These are phyloP conservation scores for Hypseocharis bilobata DNA, from an alignment of 441 rosid genomes.

Conservation along the genomic window DNA sequence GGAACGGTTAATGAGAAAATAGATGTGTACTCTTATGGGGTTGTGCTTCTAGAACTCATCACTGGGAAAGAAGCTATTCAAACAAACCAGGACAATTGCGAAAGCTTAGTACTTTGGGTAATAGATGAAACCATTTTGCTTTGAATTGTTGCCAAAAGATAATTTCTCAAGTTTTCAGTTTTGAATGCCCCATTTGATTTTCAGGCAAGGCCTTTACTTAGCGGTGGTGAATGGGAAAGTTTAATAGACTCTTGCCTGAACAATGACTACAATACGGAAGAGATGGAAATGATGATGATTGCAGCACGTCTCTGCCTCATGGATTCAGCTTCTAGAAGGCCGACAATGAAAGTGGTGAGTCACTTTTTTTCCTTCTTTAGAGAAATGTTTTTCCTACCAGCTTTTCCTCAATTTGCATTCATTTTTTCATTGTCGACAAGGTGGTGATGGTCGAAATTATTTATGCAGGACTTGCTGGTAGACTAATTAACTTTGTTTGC, in stretches of 20 bases:
- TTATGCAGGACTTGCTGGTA: no score
- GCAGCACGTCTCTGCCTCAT: constrained; percentile 33
- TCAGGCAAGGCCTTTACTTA: constrained; percentile 33
- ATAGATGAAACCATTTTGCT: background rate
- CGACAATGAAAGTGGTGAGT: constrained; percentile 31
- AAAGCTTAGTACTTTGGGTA: constrained; percentile 42
- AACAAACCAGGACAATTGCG: constrained; percentile 20
- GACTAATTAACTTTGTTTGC: no score
- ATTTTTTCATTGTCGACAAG: no score
- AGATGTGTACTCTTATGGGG: constrained; percentile 40
- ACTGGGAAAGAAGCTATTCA: constrained; percentile 38
- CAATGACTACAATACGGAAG: constrained; percentile 28
- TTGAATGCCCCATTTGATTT: background rate
- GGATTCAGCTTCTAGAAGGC: constrained; percentile 33
- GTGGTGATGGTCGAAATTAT: no score
- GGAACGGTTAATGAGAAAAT: constrained; percentile 38
- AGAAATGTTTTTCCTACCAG: no score
- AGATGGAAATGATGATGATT: constrained; percentile 32
- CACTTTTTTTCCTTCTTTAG: background rate
- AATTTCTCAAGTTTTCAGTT: background rate
- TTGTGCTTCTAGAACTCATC: constrained; percentile 40
- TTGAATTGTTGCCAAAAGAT: background rate
- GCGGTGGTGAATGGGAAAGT: constrained; percentile 22
- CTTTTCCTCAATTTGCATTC: no score
- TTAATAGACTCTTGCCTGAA: constrained; percentile 29